Percentiles rank a stretch among this genome's conserved stretches.
Conservation (phyloP, 2,329 filamentous ascomycete genomes). For the Teratosphaeria viscida region DNA sequence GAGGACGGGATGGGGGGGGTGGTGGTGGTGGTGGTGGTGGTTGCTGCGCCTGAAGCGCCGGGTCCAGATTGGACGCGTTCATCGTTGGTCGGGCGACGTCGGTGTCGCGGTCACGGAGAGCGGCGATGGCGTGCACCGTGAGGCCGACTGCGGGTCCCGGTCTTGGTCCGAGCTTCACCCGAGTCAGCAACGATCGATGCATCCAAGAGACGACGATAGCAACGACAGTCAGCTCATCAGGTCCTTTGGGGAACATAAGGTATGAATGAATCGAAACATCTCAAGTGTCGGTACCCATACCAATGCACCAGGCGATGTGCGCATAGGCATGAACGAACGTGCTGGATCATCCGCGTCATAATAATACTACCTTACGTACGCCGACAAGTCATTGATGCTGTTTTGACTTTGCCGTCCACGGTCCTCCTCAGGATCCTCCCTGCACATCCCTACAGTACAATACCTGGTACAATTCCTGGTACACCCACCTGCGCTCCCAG, state of each 20-base stretch:
- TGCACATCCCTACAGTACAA: neutral
- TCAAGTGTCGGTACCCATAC: too few relatives aligned
- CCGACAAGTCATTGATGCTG: neutral
- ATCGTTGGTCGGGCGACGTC: neutral
- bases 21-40: neutral
- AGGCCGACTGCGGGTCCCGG: neutral
- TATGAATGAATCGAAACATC: too few relatives aligned
- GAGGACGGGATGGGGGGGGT: too few relatives aligned
- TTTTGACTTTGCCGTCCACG: neutral
- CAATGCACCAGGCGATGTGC: too few relatives aligned
- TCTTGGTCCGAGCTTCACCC: neutral
- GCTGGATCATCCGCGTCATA: neutral
- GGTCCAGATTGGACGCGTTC: neutral
- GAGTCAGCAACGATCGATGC: neutral
- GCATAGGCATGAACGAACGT: too few relatives aligned
- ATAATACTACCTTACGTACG: neutral
- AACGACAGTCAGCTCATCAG: too few relatives aligned
- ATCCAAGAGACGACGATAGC: too few relatives aligned
- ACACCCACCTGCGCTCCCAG: neutral
- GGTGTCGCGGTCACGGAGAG: neutral
- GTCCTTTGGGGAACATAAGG: too few relatives aligned
- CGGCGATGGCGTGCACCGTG: neutral
- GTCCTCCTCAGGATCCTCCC: neutral
- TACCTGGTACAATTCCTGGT: too few relatives aligned
- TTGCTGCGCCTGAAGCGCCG: neutral